Evolutionary conservation across 2,329 filamentous ascomycete genomes (phyloP).

Genomic region (Graphium sp.): DNA sequence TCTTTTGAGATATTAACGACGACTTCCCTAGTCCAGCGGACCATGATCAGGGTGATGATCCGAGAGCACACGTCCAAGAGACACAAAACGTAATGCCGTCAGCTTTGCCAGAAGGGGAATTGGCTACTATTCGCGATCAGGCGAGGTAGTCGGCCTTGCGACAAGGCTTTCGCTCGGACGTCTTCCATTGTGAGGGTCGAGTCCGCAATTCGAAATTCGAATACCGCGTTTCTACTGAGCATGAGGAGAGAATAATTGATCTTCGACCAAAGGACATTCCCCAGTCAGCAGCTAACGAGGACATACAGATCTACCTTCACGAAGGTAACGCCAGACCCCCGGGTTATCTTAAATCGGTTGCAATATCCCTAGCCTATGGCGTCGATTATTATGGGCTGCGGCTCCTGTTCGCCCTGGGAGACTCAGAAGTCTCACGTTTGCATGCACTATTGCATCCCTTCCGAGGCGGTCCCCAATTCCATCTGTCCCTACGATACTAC

Average conservation of each 20-base stretch:
- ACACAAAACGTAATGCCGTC: slow-evolving; percentile 10
- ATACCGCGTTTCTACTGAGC: too few relatives aligned
- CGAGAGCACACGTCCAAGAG: slow-evolving; percentile 10
- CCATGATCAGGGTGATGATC: not conserved
- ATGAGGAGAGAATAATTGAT: slow-evolving; percentile 8
- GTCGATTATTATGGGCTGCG: slow-evolving; percentile 14
- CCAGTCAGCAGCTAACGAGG: too few relatives aligned
- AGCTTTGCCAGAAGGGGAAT: slow-evolving; percentile 8
- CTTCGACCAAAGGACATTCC: slow-evolving; percentile 1
- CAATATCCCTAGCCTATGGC: slow-evolving; percentile 10
- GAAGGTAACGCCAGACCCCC: slow-evolving; percentile 14
- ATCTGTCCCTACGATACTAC: slow-evolving; percentile 7
- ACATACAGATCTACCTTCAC: slow-evolving; percentile 10
- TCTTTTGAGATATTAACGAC: slow-evolving; percentile 21
- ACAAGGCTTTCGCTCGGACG: slow-evolving; percentile 11
- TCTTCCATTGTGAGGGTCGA: slow-evolving; percentile 14
- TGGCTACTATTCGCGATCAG: slow-evolving; percentile 7
- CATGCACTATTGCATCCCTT: slow-evolving; percentile 9
- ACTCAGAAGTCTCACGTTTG: slow-evolving; percentile 5
- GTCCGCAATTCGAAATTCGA: slow-evolving; percentile 9
- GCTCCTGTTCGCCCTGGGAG: slow-evolving; percentile 8
- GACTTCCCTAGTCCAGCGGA: slow-evolving; percentile 16
- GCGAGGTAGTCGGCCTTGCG: slow-evolving; percentile 8
- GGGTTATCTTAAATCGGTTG: slow-evolving; percentile 10
- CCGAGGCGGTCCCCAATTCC: slow-evolving; percentile 6